phyloP scores from a whole-genome alignment of 2,329 filamentous ascomycete genomes.

The Calonectria hawksworthii region DNA sequence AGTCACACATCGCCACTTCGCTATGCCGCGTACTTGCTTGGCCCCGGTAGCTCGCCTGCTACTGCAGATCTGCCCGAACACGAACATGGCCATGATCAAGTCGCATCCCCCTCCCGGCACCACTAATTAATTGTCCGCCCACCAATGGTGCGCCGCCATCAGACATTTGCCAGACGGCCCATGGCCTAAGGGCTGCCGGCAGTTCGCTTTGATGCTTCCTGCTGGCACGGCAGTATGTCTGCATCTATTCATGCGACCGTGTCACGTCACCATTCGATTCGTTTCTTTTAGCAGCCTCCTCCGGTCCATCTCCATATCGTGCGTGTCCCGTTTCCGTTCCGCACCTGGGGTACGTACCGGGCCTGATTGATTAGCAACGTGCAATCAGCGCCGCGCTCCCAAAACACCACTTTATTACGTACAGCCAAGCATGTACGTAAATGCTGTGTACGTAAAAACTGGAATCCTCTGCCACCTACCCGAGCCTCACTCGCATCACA shows the following conservation, averaged over 20 bases:
- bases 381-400: slow-evolving; percentile 11
- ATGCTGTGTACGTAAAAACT: slow-evolving; percentile 22
- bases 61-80: slow-evolving; percentile 13
- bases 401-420: slow-evolving; percentile 23
- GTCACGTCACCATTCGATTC: slow-evolving; percentile 8
- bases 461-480: slow-evolving; percentile 13
- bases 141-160: slow-evolving; percentile 6
- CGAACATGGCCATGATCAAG: neutral
- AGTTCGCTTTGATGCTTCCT: slow-evolving; percentile 9
- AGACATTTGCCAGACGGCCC: neutral
- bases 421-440: slow-evolving; percentile 29
- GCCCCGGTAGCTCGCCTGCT: neutral
- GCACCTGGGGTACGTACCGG: neutral
- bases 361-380: neutral
- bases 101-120: slow-evolving; percentile 7
- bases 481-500: slow-evolving; percentile 1
- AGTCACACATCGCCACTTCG: slow-evolving; percentile 9
- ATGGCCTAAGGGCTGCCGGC: slow-evolving; percentile 9
- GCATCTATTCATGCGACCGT: slow-evolving; percentile 13
- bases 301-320: neutral
- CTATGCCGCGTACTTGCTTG: slow-evolving; percentile 6
- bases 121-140: slow-evolving; percentile 8
- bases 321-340: neutral
- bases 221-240: slow-evolving; percentile 5
- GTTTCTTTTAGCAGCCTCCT: neutral